These are phyloP conservation scores for Ogataea ganodermae DNA, from an alignment of 805 yeast species.

Conservation along the genomic window DNA sequence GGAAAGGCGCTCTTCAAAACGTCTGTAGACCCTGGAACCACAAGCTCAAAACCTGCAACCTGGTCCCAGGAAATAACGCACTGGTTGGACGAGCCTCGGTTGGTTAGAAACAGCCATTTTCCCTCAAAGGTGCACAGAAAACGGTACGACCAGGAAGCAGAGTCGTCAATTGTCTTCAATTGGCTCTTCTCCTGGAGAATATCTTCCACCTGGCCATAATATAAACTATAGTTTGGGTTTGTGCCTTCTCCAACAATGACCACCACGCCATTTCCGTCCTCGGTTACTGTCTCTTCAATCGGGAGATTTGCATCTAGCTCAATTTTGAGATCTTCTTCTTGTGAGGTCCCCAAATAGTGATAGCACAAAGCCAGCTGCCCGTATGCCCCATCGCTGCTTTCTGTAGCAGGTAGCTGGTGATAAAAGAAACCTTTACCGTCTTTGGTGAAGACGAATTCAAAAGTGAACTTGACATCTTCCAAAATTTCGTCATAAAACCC, in stretches of 20 bases:
- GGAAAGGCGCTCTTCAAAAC: conserved; percentile 4
- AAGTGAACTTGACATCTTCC: conserved; percentile 9
- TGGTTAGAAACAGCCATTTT: conserved; percentile 8
- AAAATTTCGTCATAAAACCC: conserved; percentile 4
- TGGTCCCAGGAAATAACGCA: conserved; percentile 8
- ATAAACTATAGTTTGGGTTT: conserved; percentile 6
- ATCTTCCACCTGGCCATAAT: conserved; percentile 6
- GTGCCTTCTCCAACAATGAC: conserved; percentile 3
- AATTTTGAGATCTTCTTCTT: conserved; percentile 2
- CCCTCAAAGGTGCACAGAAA: conserved; percentile 3
- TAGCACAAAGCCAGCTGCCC: conserved; percentile 6
- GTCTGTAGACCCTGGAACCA: not conserved
- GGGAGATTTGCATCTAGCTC: conserved; percentile 5
- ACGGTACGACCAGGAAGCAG: conserved; percentile 2
- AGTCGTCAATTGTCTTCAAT: conserved; percentile 5
- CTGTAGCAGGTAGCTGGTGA: conserved; percentile 5
- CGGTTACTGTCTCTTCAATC: conserved; percentile 10
- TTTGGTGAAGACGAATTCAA: conserved; percentile 8
- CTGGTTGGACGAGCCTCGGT: conserved; percentile 3
- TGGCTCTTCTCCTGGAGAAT: not conserved
- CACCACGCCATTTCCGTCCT: conserved; percentile 8
- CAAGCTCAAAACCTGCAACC: conserved; percentile 4
- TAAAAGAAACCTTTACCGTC: conserved; percentile 11
- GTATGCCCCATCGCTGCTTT: not conserved
- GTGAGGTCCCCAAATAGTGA: conserved; percentile 4